phyloP scores from a whole-genome alignment of 2,329 filamentous ascomycete species.

The Neopestalotiopsis sp. region DNA sequence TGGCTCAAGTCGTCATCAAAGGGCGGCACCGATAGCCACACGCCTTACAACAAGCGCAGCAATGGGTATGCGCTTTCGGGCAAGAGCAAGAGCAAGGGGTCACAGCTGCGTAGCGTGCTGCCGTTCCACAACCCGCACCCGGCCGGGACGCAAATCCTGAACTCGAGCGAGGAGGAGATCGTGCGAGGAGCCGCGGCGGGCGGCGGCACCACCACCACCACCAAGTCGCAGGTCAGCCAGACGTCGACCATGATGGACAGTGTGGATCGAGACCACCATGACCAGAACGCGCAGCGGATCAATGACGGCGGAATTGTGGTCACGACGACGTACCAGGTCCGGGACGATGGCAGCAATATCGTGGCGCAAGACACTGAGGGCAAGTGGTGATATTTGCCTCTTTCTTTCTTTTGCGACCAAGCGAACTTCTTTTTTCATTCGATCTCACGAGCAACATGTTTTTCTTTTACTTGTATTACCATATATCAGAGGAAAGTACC shows the following conservation, averaged over 20 bases:
- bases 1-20: conserved; percentile 40
- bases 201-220: background rate
- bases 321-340: conserved; percentile 18
- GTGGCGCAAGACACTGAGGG: background rate
- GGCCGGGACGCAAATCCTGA: background rate
- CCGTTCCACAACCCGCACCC: background rate
- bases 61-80: background rate
- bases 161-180: conserved; percentile 5
- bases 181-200: background rate
- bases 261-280: background rate
- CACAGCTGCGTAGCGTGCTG: background rate
- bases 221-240: background rate
- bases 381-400: background rate
- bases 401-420: background rate
- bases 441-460: background rate
- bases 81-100: conserved; percentile 5
- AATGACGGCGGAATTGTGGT: conserved; percentile 13
- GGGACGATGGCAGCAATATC: conserved; percentile 5
- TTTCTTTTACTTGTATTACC: background rate
- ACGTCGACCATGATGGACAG: background rate
- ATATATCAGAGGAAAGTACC: too few relatives aligned
- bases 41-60: conserved; percentile 11
- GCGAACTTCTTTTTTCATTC: background rate
- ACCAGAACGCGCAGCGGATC: too few relatives aligned
- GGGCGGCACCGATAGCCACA: conserved; percentile 32